Base-by-base conservation (phyloP, 148 eudicot species). In the Chenopodium formosanum region DNA sequence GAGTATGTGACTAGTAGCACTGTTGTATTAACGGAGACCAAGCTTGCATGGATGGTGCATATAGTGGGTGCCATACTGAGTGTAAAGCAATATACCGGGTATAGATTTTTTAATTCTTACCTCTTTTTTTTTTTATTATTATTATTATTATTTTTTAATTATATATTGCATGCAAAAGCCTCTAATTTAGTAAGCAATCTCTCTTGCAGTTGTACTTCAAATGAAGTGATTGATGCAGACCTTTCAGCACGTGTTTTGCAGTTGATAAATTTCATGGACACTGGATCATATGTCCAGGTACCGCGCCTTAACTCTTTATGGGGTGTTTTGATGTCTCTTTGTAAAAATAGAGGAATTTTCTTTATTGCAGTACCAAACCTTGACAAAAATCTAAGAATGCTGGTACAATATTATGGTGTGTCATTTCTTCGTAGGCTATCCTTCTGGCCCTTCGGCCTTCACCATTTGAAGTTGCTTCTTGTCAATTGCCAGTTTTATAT, bases 21-120 rank as follows among this genome's bases (percentile, higher is more conserved):
- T 75, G 86, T 94, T 78, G 80, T 80, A 72, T 64, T 90, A 9
- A 79, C 91, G 80, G 99, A 96, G 83, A 89, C 91, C 71, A 91
- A 94, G 81, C 97, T 96, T 86, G 89, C 99, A 22, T 96, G 98
- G 99, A 88, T 96, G 82, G 95, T 94, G 76, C 98, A 96, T 83
- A 90, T 96, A 64, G 89, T 96, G 78, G 95, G 90, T 72, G 88
- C 98, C 44, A 88, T 92, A 81, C 70, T 96, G 32, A 94, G 83
- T 86, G 83, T 86, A 60, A 94, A 87, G 82, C 92, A 89, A 79
- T 85, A 82, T 85, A 79, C 87, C 74, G 90, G 95, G 78, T 87
- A 87, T 79, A 84, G 91, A 92, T 88, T 58, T 78, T 58, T 22
- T 29, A 40, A 40, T 40, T 40, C 44, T 40, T 40, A 40, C 44